Base-by-base conservation (phyloP, 2,329 filamentous ascomycete species). In the Colletotrichum lupini region DNA sequence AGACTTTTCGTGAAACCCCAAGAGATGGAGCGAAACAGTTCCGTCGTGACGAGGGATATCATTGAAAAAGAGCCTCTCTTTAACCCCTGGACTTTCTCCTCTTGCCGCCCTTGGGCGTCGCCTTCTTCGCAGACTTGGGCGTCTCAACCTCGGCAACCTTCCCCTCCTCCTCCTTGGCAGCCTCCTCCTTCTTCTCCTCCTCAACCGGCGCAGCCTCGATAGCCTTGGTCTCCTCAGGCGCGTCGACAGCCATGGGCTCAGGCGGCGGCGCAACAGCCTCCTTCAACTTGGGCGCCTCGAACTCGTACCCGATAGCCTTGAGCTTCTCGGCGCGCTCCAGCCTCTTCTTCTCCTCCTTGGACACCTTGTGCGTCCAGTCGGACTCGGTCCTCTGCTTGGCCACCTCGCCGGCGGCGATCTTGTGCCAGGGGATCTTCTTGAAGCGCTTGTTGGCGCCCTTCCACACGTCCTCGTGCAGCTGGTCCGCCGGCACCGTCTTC, bases 361-460 rank as follows among this genome's bases (percentile, higher is more conserved):
- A 85, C 67, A 97, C 90, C 81, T 92, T 93, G 84, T 90, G 90
- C 72, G 92, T 87, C 97, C 97, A 99, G n/a, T 87, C 86, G 46
- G 92, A 90, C 79, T 95, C 91, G 24, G 92, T 90, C 76, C 90
- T 89, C 55, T 94, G 93, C 80, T 92, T 91, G 78, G 92, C 91
- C 76, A 98, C 87, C 77, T 91, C 89, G 77, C 91, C 88, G 62
- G 94, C 94, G 73, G 93, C 93, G 81, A 98, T 93, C 85, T 94
- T 94, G 84, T 95, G 97, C 88, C 94, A 93, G 19, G 74, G 74
- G 26, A 68, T 91, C 75, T 89, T 89, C 88, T 97, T 97, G 88
- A 97, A 98, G 68, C 95, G 93, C 79, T 91, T 92, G 83, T 97
- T 96, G 79, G 95, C 94, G 49, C 95, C 95, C 85, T 97, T 95